Base-by-base conservation (phyloP, 176 grass and related monocot genomes). In the Eremochloa ophiuroides region DNA sequence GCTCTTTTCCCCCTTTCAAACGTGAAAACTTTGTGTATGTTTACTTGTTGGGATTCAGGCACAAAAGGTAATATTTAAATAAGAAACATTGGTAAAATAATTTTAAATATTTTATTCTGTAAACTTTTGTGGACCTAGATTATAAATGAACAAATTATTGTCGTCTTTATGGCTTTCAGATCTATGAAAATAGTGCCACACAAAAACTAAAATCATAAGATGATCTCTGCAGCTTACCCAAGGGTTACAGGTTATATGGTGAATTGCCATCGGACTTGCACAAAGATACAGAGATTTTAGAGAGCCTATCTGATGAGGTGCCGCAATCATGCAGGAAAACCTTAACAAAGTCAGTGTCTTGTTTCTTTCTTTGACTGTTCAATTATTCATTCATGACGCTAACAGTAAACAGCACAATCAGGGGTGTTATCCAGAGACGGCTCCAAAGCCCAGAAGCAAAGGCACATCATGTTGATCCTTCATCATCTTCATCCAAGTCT, bases 131-230 rank as follows among this genome's bases (percentile, higher is more conserved):
- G 56, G 56, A 14, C n/a, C 23, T 25, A 26, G 56, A 23, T 56
- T 56, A 56, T 23, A 56, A 56, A 20, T 58, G n/a, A n/a, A 58
- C 22, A 25, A 58, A 58, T 58, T 58, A 22, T 25, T 3, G 8
- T 83, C 83, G 74, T 25, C 73, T 90, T 43, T 83, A 87, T 41
- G 84, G 80, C 48, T 84, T 48, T 67, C 73, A 82, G 55, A 87
- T 50, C 43, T 83, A 70, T 40, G 44, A 66, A 72, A 56, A 76
- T 77, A 46, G 22, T 71, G 38, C 83, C 75, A 22, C 18, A 50
- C 4, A n/a, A 62, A 70, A 33, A 22, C 27, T 44, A 46, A 69
- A 28, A 26, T 61, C 15, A 38, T 22, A n/a, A 42, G n/a, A 47
- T 61, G 33, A 43, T 74, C 8, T 75, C 51, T 87, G 50, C 82